Base-by-base conservation (phyloP, 2,329 filamentous ascomycete genomes). In the Fusarium globosum region DNA sequence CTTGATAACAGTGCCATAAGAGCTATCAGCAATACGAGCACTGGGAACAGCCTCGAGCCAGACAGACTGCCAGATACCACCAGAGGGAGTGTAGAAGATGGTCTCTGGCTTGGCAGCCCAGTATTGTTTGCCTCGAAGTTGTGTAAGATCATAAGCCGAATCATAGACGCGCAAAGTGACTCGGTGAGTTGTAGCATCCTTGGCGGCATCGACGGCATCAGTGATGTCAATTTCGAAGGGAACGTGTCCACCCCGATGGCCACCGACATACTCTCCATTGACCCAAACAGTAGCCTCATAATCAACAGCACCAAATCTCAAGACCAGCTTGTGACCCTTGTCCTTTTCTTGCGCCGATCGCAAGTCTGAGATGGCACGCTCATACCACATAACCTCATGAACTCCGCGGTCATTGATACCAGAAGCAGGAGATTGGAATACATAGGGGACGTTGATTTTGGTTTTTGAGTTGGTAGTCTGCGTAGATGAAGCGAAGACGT, bases 301-400 rank as follows among this genome's bases (percentile, higher is more conserved):
- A 73, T 91, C 89, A 15, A 91, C 89, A 4, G 89, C 89, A 20
- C 89, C 89, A 61, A 91, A 91, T 18, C 88, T 83, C 16, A 89
- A 78, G 5, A 91, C 69, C 0, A 90, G 79, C 2, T 83, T 82
- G 53, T 87, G 76, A 23, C 84, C 80, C 4, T 79, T 76, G 1
- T 79, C 71, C 49, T 82, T 83, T 69, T 89, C 83, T 11, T 81
- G 77, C 6, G 80, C 68, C 2, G 79, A 82, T 43, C 89, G 86
- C 56, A 87, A 81, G 72, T 91, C 89, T 2, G 74, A 73, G 58
- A 91, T 82, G 23, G 59, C 72, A 12, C 88, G 85, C 80, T 92
- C 88, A 75, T 93, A 93, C 91, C 91, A 93, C 14, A 93, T 78
- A 8, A 92, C 88, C 79, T 92, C 90, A 77, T 93, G 91, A 6